Conservation (phyloP, 2,329 filamentous ascomycete genomes). For the Colletotrichum cereale region DNA sequence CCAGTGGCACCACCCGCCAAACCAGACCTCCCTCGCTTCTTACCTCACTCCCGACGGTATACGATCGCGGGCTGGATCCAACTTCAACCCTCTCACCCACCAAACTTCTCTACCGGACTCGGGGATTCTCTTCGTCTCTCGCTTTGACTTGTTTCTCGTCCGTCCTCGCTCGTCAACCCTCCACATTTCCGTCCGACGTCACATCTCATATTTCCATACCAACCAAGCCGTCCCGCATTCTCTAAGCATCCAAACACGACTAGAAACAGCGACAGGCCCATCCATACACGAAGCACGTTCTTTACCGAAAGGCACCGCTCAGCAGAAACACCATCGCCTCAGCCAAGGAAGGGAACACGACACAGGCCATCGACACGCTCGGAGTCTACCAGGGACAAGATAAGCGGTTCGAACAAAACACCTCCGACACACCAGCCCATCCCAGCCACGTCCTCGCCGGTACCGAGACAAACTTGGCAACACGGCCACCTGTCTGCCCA, state of each 20-base stretch:
- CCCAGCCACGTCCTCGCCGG: constrained; percentile 20
- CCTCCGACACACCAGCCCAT: constrained; percentile 28
- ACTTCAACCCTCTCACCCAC: neutral
- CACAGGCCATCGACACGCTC: neutral
- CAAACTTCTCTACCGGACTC: neutral
- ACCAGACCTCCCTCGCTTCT: constrained; percentile 4
- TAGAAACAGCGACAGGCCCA: constrained; percentile 31
- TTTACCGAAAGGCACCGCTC: constrained; percentile 13
- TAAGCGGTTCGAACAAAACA: constrained; percentile 22
- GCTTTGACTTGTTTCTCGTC: constrained; percentile 4
- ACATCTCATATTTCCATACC: constrained; percentile 11
- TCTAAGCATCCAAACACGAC: constrained; percentile 3
- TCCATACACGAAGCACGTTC: constrained; percentile 10
- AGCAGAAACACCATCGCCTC: constrained; percentile 17
- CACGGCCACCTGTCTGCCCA: constrained; percentile 18
- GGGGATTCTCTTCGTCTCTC: constrained; percentile 3
- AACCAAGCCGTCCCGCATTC: constrained; percentile 11
- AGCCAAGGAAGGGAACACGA: neutral
- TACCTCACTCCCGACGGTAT: neutral
- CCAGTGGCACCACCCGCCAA: neutral
- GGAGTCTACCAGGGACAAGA: constrained; percentile 22
- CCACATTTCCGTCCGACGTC: neutral
- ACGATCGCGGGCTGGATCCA: neutral
- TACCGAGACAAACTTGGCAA: constrained; percentile 36
- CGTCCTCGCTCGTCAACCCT: neutral